Percentiles rank a stretch among this genome's conserved stretches.
These are phyloP conservation scores for Didymella lethalis DNA, from an alignment of 2,329 filamentous ascomycete species.

Conservation along the genomic window DNA sequence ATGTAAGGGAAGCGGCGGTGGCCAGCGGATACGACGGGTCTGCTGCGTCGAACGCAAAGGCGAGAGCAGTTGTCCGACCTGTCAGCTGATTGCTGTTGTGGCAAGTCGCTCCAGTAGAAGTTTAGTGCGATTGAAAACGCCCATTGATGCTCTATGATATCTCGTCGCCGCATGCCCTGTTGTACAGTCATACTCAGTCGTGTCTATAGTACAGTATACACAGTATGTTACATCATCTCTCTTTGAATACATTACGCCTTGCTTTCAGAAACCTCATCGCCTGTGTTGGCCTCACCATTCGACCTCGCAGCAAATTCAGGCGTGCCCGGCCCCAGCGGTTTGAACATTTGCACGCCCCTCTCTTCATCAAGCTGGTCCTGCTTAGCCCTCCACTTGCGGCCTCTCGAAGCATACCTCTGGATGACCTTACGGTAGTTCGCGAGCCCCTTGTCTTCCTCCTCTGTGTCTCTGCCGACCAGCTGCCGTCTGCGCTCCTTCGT, in stretches of 20 bases:
- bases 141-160: conserved; percentile 11
- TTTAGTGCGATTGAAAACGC: neutral
- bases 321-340: conserved; percentile 43
- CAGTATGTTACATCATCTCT: conserved; percentile 6
- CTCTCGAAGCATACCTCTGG: conserved; percentile 60
- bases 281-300: neutral
- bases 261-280: neutral
- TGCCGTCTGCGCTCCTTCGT: conserved; percentile 65
- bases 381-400: conserved; percentile 65
- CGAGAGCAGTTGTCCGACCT: neutral
- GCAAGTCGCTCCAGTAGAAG: neutral
- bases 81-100: neutral
- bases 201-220: conserved; percentile 17
- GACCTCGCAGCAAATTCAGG: conserved; percentile 6
- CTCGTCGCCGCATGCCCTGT: neutral
- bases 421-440: conserved; percentile 58
- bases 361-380: conserved; percentile 62
- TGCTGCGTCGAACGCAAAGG: neutral
- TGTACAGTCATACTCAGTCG: conserved; percentile 2
- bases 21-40: neutral
- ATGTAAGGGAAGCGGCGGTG: neutral
- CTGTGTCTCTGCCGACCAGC: conserved; percentile 50
- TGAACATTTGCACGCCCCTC: conserved; percentile 50
- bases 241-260: neutral
- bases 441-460: conserved; percentile 47